Evolutionary conservation across 139 green algal genomes (phyloP), one percentile per base, ranked within the genome.

Genomic region (Zygnema circumcarinatum): DNA sequence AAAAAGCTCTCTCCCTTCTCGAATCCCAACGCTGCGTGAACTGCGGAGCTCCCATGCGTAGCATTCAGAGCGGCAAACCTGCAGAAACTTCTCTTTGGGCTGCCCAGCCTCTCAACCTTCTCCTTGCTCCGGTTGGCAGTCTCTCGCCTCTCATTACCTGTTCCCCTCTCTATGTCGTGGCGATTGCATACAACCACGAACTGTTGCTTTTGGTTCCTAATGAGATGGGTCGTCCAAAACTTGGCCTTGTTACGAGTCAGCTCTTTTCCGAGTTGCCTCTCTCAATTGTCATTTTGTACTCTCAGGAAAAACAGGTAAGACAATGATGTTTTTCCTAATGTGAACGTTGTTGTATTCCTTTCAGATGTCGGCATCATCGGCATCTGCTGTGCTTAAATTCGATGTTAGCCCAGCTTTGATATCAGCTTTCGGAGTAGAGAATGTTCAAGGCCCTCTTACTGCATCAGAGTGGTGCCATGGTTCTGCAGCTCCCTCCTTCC

Each of bases 401-500:
- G 47, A 62, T 62, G 47, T 62, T 62, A 25, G 7, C 47, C 47
- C 47, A 62, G 47, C 47, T 78, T 16, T 78, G 3, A 41, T 41
- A 22, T 3, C 3, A 20, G 69, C 69, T 20, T 78, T 78, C 16
- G 69, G 69, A 16, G 16, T 3, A 78, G 69, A 39, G 7, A 39
- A 41, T 52, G 69, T 78, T 11, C 69, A 78, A 41, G 69, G 69
- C 7, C 69, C 69, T 78, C 69, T 78, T 39, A 78, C 35, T 78
- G 69, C 69, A 7, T 41, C 7, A 16, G 69, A 78, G 11, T 78
- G 69, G 69, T 78, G 69, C 16, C 35, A 41, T 52, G 69, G 69
- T 41, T 78, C 69, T 38, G 35, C 69, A n/a, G 35, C 69, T 20
- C 35, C 69, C 16, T 78, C 69, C 35, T 39, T 3, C 11, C 11